A percentile compares a stretch with the other conserved stretches of the same genome.
phyloP scores from a whole-genome alignment of 176 grass and related monocot species.

The Zizania latifolia region DNA sequence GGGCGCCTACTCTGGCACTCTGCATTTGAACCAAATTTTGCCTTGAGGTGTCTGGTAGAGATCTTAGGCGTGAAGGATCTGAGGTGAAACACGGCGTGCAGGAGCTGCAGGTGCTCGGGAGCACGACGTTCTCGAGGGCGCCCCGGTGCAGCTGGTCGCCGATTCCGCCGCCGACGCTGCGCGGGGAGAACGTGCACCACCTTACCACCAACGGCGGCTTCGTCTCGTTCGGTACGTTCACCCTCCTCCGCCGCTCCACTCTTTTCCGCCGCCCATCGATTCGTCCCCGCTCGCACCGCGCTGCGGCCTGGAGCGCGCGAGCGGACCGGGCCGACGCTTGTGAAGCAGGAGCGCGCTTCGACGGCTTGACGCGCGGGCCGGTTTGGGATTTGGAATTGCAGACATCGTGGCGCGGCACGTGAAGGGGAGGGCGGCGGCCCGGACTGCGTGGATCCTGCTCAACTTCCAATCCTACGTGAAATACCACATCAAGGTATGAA shows the following conservation, averaged over 20 bases:
- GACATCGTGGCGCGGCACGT: slow-evolving; percentile 53
- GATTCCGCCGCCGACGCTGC: slow-evolving; percentile 76
- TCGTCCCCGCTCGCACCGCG: too few relatives aligned
- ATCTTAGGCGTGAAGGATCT: not conserved
- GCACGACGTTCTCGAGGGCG: slow-evolving; percentile 37
- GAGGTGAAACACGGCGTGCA: not conserved
- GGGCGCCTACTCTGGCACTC: not conserved
- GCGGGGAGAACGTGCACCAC: slow-evolving; percentile 60
- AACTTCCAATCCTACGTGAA: slow-evolving; percentile 75
- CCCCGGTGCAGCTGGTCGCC: slow-evolving; percentile 74
- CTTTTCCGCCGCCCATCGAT: not conserved
- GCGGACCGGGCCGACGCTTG: not conserved
- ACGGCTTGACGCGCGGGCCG: not conserved
- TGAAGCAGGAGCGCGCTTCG: too few relatives aligned
- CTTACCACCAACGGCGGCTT: slow-evolving; percentile 93
- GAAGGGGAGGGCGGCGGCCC: slow-evolving; percentile 44
- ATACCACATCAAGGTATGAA: slow-evolving; percentile 75
- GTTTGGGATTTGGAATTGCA: not conserved
- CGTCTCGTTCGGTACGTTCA: slow-evolving; percentile 60
- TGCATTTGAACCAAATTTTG: too few relatives aligned
- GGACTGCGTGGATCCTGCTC: slow-evolving; percentile 73
- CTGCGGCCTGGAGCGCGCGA: too few relatives aligned
- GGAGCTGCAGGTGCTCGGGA: slow-evolving; percentile 65
- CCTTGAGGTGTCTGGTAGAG: too few relatives aligned
- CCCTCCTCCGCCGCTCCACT: not conserved